Conservation (phyloP, 345 rosid species). For the Psidium friedrichsthalianum region DNA sequence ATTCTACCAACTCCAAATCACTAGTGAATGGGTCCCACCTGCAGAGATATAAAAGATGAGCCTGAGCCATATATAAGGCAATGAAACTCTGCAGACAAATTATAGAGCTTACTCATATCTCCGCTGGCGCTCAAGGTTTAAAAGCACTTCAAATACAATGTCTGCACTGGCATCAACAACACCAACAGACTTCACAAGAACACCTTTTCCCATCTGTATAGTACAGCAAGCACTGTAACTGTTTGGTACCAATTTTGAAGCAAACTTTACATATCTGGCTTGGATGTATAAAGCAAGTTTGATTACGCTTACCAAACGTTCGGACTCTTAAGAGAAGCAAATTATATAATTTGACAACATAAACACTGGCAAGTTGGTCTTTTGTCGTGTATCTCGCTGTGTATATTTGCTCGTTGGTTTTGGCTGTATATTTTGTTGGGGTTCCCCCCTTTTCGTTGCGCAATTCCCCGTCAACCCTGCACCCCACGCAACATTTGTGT, state of each 20-base stretch:
- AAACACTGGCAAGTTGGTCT: background rate
- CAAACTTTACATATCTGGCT: background rate
- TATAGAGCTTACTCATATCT: slow-evolving; percentile 78
- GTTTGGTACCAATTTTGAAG: background rate
- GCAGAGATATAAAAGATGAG: slow-evolving; percentile 23
- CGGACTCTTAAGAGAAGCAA: background rate
- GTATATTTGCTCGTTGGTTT: no score
- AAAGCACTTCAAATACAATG: slow-evolving; percentile 70
- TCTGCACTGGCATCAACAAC: slow-evolving; percentile 85
- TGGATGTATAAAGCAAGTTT: background rate
- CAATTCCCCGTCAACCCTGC: no score
- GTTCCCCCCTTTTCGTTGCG: no score
- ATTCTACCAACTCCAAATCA: slow-evolving; percentile 75
- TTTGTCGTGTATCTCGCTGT: no score
- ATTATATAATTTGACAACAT: background rate
- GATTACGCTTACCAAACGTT: background rate
- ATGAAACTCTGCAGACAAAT: slow-evolving; percentile 1
- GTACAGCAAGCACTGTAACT: background rate
- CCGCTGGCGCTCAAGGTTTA: slow-evolving; percentile 55
- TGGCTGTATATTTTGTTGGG: no score
- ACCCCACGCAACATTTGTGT: no score
- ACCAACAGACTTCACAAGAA: slow-evolving; percentile 80
- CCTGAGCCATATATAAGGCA: background rate
- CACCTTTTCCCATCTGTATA: slow-evolving; percentile 60
- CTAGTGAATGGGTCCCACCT: slow-evolving; percentile 97